Conservation (phyloP, 2,329 filamentous ascomycete species). For the Paraphaeosphaeria sporulosa region DNA sequence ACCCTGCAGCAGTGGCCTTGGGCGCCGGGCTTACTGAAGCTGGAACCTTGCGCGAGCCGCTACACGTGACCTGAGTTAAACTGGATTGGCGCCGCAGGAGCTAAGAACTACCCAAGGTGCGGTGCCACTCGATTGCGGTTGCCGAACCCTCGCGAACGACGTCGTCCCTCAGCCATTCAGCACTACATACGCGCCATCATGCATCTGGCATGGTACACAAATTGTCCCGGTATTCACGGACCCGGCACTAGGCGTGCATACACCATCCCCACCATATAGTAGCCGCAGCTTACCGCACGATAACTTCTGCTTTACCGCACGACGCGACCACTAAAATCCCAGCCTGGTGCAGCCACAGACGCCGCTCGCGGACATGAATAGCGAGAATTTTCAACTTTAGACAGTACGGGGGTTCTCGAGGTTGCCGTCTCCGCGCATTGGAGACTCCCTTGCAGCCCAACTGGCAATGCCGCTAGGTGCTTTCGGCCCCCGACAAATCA, state of each 20-base stretch:
- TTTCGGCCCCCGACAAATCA: slow-evolving; percentile 35
- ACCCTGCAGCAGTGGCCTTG: slow-evolving; percentile 5
- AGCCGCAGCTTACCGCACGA: too few species aligned
- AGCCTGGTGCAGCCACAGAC: slow-evolving; percentile 10
- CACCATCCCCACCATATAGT: not conserved
- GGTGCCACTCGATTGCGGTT: slow-evolving; percentile 11
- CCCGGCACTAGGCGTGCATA: not conserved
- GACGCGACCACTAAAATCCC: slow-evolving; percentile 12
- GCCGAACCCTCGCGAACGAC: not conserved
- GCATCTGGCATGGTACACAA: not conserved
- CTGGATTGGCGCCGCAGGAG: too few species aligned
- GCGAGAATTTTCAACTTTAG: slow-evolving; percentile 16
- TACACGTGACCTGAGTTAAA: not conserved
- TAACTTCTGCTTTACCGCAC: not conserved
- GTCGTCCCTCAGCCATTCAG: not conserved
- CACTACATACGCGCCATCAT: not conserved
- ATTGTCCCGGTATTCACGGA: not conserved
- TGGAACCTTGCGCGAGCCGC: not conserved
- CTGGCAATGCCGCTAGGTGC: slow-evolving; percentile 22
- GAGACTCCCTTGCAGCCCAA: slow-evolving; percentile 9
- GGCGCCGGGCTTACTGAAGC: not conserved
- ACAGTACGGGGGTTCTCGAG: slow-evolving; percentile 19
- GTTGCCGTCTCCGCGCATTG: slow-evolving; percentile 14
- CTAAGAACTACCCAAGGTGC: not conserved
- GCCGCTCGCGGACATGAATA: slow-evolving; percentile 15